Conservation (phyloP, 495 filamentous ascomycete species). For the Jackrogersella minutella region DNA sequence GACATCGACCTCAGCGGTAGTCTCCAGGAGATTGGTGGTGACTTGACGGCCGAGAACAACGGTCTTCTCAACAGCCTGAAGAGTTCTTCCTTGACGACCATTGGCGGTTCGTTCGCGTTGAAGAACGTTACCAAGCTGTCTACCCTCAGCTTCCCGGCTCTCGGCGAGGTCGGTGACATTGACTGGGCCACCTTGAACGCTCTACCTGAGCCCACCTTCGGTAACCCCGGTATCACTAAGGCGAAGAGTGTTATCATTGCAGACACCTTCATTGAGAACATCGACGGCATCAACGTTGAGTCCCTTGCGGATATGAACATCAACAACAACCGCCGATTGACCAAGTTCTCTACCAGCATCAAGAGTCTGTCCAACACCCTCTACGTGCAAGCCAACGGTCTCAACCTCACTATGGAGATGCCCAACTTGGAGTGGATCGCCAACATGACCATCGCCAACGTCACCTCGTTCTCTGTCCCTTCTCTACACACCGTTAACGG, state of each 20-base stretch:
- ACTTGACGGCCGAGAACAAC: conserved; percentile 68
- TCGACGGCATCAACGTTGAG: conserved; percentile 80
- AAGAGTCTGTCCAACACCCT: conserved; percentile 70
- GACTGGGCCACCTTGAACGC: conserved; percentile 75
- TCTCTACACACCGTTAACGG: conserved; percentile 79
- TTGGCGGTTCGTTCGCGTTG: conserved; percentile 72
- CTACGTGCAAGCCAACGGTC: conserved; percentile 71
- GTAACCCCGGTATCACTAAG: conserved; percentile 64
- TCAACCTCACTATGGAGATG: conserved; percentile 66
- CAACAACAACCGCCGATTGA: conserved; percentile 80
- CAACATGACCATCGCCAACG: conserved; percentile 91
- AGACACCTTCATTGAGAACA: conserved; percentile 78
- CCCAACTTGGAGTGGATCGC: conserved; percentile 78
- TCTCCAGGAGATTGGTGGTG: conserved; percentile 68
- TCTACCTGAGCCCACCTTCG: conserved; percentile 73
- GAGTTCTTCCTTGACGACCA: conserved; percentile 54
- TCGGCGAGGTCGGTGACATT: conserved; percentile 70
- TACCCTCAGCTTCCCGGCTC: conserved; percentile 66
- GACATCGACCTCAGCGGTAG: conserved; percentile 65
- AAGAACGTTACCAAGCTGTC: conserved; percentile 70
- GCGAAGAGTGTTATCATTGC: conserved; percentile 73
- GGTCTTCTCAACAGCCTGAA: conserved; percentile 62
- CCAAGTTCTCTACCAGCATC: conserved; percentile 74
- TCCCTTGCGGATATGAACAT: conserved; percentile 70
- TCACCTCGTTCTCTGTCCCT: conserved; percentile 75